Evolutionary conservation across 805 yeast species (phyloP).

Genomic region (Wickerhamomyces sydowiorum): DNA sequence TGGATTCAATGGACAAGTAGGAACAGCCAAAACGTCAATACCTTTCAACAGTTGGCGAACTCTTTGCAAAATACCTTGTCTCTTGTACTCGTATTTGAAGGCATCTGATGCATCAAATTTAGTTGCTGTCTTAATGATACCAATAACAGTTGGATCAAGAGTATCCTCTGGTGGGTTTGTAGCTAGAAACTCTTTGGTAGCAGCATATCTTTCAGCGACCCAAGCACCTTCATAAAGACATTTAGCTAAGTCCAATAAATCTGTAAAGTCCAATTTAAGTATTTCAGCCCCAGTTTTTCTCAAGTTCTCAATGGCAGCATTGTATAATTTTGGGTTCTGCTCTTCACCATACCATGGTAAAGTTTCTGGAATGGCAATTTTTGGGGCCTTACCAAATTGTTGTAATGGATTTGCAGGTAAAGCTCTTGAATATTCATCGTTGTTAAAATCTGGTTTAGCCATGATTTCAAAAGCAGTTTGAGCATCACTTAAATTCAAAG

Average conservation of each 20-base stretch:
- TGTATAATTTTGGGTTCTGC: slow-evolving; percentile 68
- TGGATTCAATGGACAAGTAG: slow-evolving; percentile 93
- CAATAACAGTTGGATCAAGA: slow-evolving; percentile 78
- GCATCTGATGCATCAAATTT: slow-evolving; percentile 76
- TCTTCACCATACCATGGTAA: slow-evolving; percentile 78
- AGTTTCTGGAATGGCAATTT: slow-evolving; percentile 69
- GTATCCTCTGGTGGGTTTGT: slow-evolving; percentile 63
- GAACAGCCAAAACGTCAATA: slow-evolving; percentile 78
- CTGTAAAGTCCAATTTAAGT: slow-evolving; percentile 63
- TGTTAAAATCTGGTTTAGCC: slow-evolving; percentile 60
- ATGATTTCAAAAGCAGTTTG: slow-evolving; percentile 66
- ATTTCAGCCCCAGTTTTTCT: slow-evolving; percentile 52
- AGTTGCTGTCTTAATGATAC: slow-evolving; percentile 75
- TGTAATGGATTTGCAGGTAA: slow-evolving; percentile 63
- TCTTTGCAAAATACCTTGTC: slow-evolving; percentile 71
- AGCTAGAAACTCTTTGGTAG: slow-evolving; percentile 65
- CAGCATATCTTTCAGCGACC: slow-evolving; percentile 94
- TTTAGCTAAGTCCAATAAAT: slow-evolving; percentile 74
- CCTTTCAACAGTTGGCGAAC: slow-evolving; percentile 48
- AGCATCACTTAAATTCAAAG: slow-evolving; percentile 76
- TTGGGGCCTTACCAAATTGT: slow-evolving; percentile 53
- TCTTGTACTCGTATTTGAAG: slow-evolving; percentile 79
- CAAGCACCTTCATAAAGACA: slow-evolving; percentile 97
- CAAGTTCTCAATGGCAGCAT: slow-evolving; percentile 52
- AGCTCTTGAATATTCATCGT: slow-evolving; percentile 77